phyloP scores from a whole-genome alignment of 2,329 filamentous ascomycete genomes.

The Didymella arachidicola region DNA sequence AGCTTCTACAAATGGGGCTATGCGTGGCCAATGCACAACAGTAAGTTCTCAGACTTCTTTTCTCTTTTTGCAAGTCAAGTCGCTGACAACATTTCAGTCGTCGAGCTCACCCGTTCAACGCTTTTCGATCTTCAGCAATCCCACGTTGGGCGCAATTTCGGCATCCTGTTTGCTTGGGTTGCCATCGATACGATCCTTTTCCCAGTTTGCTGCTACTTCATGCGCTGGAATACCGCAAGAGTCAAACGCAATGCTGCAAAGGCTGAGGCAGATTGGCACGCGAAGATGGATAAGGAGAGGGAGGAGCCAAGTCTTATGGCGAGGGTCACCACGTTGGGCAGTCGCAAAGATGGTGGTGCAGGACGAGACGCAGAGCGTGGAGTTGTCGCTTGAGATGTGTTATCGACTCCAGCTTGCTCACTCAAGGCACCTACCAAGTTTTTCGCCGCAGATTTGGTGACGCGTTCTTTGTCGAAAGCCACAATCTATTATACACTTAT shows the following conservation, averaged over 20 bases:
- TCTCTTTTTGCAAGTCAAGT: neutral
- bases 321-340: constrained; percentile 35
- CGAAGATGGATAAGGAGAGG: constrained; percentile 41
- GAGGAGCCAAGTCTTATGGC: constrained; percentile 37
- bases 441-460: neutral
- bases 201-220: constrained; percentile 57
- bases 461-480: neutral
- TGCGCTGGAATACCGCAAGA: constrained; percentile 51
- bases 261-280: constrained; percentile 35
- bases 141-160: constrained; percentile 66
- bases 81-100: constrained; percentile 50
- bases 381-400: neutral
- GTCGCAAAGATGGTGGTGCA: neutral
- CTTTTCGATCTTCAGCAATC: constrained; percentile 65
- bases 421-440: neutral
- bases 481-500: no score
- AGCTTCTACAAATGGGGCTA: constrained; percentile 69
- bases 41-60: constrained; percentile 42
- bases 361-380: neutral
- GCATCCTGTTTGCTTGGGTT: constrained; percentile 65
- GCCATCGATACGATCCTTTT: constrained; percentile 62
- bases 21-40: constrained; percentile 68
- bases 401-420: neutral
- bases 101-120: constrained; percentile 65
- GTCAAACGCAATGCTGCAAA: constrained; percentile 36